Base-by-base conservation (phyloP, 2,329 filamentous ascomycete species). In the Beauveria caledonica region DNA sequence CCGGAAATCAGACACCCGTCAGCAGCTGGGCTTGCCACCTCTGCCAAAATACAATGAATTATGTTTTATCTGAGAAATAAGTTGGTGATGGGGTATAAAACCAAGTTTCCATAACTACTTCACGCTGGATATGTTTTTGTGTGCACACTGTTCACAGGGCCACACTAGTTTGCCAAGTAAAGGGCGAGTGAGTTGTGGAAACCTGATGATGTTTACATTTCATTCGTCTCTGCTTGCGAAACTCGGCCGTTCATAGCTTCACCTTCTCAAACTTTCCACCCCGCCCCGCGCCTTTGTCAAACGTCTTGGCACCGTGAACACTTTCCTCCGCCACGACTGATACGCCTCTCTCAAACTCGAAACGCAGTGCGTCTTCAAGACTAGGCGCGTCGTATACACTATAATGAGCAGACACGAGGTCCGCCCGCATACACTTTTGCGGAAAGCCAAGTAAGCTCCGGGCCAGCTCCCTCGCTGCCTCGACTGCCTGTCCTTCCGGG, bases 381-480 rank as follows among this genome's bases (percentile, higher is more conserved):
- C 74, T 77, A 0, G 62, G 64, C 0, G 81, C 78, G 9, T 77
- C 68, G 62, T 79, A 84, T 0, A 75, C 74, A 17, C 77, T 73
- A 66, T 84, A 78, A 62, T 83, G 82, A 40, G 74, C 75, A 10
- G 72, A 77, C 3, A 65, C 66, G 3, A 80, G 71, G 66, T 85
- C 81, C 2, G 68, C 69, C 56, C 78, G 81, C 76, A 84, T 77
- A 64, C 80, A 82, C 5, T 68, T 66, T 64, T 83, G 77, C 2
- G 81, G 81, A 52, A 84, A 84, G 3, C 66, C 63, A 3, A 81
- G 62, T 39, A 84, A 62, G 63, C 76, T 69, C 55, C 69, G 68
- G 3, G 81, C 81, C 55, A 84, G 71, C 40, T 70, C 70, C 45
- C 71, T 72, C 0, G 81, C 80, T 63, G 80, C 79, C 7, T 76